Evolutionary conservation across 1,284 basidiomycete genomes (phyloP), one percentile per base, ranked within the genome.

Genomic region (Ganoderma boninense): DNA sequence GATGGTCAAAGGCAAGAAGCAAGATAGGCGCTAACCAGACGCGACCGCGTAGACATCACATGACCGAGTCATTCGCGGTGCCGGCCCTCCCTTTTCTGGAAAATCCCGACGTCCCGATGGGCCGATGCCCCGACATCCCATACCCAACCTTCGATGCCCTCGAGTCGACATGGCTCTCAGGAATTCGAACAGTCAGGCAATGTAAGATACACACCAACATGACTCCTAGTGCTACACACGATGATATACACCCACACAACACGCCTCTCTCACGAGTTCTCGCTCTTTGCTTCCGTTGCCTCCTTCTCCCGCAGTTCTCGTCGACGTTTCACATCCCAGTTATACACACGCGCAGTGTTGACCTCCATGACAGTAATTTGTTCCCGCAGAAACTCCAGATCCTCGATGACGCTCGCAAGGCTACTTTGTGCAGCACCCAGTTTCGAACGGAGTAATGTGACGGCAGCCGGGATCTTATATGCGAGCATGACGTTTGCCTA

Each of bases 311-410:
- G 83, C 73, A 80, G 79, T 66, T 93, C 91, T 78, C 95, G 84
- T 77, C 96, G 85, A 72, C 93, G 84, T 79, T 95, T 95, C 59
- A 97, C 96, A 79, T 97, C 96, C 93, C 94, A 97, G 79, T 99
- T 99, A 81, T 98, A 98, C 66, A 98, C 93, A 46, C 97, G 87
- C 10, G 97, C 97, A 35, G 95, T 97, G 80, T 99, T 99, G 71
- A 99, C 97, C 80, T 99, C 97, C 94, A 98, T 98, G 18, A 98
- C 90, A 4, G 97, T 99, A 66, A 97, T 89, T 81, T 99, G 97
- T 79, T 99, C 97, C 67, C 97, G 87, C 71, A 99, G 83, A 80
- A 96, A 99, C 78, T 97, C 97, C 40, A 98, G 86, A 80, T 99
- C 98, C 78, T 97, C 95, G 65, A 93, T 86, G 0, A 93, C 91